Base-by-base conservation (phyloP, 2,329 filamentous ascomycete genomes). In the Fusarium sp. region DNA sequence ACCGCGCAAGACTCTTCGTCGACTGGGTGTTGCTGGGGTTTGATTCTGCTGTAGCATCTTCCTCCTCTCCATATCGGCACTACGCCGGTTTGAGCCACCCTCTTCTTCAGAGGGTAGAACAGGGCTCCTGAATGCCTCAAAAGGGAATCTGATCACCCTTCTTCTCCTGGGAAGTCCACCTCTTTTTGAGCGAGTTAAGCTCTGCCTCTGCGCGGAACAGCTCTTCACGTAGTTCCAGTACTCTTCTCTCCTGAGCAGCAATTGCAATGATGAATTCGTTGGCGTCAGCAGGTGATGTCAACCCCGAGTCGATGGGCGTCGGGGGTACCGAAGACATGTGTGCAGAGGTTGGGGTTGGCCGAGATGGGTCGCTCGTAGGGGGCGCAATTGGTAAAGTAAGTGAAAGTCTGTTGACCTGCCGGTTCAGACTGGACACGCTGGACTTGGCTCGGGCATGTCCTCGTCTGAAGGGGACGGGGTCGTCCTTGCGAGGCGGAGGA, bases 181-280 rank as follows among this genome's bases (percentile, higher is more conserved):
- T 93, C 78, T 90, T 92, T 86, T 98, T 98, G 71, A 99, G 86
- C 48, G 86, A 89, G 56, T 87, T 86, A 45, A 99, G 86, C 56
- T 97, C 93, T 14, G 86, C 84, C 81, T 99, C 96, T 7, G 97
- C 96, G 69, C 92, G 92, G 27, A 87, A 85, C n/a, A 99, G 87
- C 82, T 98, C 96, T 82, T 99, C 97, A 69, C 92, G 93, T 62
- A 99, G 86, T 83, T 98, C 97, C 67, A 99, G 85, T 2, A 99
- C 96, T 75, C 91, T 92, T 67, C 97, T 90, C 85, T 99, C 97
- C 84, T 98, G 95, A 16, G 94, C 92, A 52, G 97, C 97, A 78
- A 99, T 93, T 67, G 95, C 93, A 71, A 95, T 95, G 75, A 99
- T 92, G 78, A 98, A 94, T 60, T 92, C 88, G 78, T 88, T 89